phyloP scores from a whole-genome alignment of 2,329 filamentous ascomycete species.

The Fusarium irregulare region DNA sequence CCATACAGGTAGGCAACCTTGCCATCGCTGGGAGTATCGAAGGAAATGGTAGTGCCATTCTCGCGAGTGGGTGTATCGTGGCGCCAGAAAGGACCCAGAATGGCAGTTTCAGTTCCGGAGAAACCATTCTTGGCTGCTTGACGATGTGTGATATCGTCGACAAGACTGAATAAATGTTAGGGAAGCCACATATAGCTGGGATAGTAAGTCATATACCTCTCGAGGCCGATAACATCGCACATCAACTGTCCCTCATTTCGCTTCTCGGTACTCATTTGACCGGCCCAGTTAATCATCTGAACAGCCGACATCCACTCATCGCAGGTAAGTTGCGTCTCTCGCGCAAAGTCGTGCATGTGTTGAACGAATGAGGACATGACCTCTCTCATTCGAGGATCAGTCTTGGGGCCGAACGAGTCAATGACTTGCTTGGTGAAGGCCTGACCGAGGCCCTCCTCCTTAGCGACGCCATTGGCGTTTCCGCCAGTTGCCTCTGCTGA shows the following conservation, averaged over 20 bases:
- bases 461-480: conserved; percentile 47
- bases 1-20: conserved; percentile 75
- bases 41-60: conserved; percentile 76
- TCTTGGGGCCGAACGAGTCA: conserved; percentile 78
- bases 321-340: conserved; percentile 81
- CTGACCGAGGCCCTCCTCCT: conserved; percentile 49
- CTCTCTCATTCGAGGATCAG: conserved; percentile 73
- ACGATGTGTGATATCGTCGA: conserved; percentile 84
- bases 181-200: rapidly evolving
- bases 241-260: conserved; percentile 81
- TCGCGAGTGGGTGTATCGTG: conserved; percentile 74
- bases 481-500: conserved; percentile 57
- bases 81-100: conserved; percentile 88
- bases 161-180: conserved; percentile 58
- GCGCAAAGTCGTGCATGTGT: conserved; percentile 84
- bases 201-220: conserved; percentile 60
- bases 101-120: conserved; percentile 76
- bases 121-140: conserved; percentile 57
- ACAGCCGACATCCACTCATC: conserved; percentile 83
- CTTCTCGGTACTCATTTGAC: conserved; percentile 74
- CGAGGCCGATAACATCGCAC: conserved; percentile 78
- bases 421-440: conserved; percentile 80
- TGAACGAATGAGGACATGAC: conserved; percentile 75
- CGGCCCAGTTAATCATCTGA: conserved; percentile 67
- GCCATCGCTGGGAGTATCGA: conserved; percentile 59